Base-by-base conservation (phyloP, 306 rosid species). In the Quercus alba region DNA sequence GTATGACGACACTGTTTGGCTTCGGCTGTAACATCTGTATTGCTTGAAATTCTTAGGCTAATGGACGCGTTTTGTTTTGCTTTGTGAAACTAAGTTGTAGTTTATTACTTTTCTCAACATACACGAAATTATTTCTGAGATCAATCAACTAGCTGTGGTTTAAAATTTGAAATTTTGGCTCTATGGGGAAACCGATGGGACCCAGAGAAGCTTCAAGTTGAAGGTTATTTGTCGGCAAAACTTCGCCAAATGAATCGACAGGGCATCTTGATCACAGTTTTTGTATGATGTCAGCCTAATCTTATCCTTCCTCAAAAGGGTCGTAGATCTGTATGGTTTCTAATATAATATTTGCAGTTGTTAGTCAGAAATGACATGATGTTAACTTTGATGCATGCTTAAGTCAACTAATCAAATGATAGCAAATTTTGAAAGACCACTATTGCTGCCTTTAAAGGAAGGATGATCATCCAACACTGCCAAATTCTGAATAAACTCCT, bases 341-440 rank as follows among this genome's bases (percentile, higher is more conserved):
- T 74, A 56, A 71, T 75, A 58, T 73, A 25, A 75, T 59, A 69
- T 64, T 64, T 75, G 76, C 56, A 23, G 17, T 23, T 61, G 19
- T 52, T 74, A 46, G 83, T 87, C 93, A 74, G 81, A 74, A 58
- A 81, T 77, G 85, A 57, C 77, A 87, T 81, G 81, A 76, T 87
- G 82, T 78, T 74, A 77, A 72, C 80, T 81, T 74, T 46, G 54
- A 30, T 72, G 68, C 44, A 68, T 78, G 79, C 74, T 58, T 56
- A 33, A 83, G 93, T 90, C 94, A 90, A 86, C 77, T 61, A 64
- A 59, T 78, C 68, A 75, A 80, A 83, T 83, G 76, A 78, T 85
- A 71, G 17, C 79, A 46, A 25, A 69, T 76, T 83, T 81, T 71
- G 77, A 64, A 82, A 76, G 54, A 49, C 54, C 54, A 49, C 54